phyloP scores from a whole-genome alignment of 441 rosid genomes.

The Gossypium davidsonii region DNA sequence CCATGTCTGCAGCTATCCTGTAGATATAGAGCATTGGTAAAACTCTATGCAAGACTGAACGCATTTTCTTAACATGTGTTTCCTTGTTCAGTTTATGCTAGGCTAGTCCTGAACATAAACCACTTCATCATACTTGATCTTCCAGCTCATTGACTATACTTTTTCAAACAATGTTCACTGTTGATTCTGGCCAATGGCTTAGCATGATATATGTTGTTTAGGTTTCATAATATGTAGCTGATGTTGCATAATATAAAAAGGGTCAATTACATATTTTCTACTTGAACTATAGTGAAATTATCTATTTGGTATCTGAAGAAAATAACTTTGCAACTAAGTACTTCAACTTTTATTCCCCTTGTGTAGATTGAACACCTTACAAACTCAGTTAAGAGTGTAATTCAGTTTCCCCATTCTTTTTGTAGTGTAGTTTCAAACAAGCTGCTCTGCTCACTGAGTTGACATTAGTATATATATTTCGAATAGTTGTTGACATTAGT shows the following conservation, averaged over 20 bases:
- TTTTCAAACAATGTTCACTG: not conserved
- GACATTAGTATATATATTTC: not conserved
- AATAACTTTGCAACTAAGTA: not conserved
- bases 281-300: not conserved
- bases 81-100: not conserved
- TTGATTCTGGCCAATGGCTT: not conserved
- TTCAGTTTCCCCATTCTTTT: not conserved
- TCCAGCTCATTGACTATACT: not conserved
- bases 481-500: not conserved
- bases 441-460: not conserved
- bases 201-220: not conserved
- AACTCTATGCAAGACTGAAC: not conserved
- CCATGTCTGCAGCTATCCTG: not conserved
- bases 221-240: not conserved
- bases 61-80: not conserved
- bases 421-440: not conserved
- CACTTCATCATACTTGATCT: not conserved
- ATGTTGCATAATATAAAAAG: not conserved
- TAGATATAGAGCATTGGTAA: not conserved
- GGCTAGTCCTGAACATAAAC: not conserved
- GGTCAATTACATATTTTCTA: not conserved
- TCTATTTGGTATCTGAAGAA: not conserved
- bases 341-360: not conserved
- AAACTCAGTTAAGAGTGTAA: not conserved
- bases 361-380: not conserved